Base-by-base conservation (phyloP, 805 yeast genomes). In the Candida insectalens region DNA sequence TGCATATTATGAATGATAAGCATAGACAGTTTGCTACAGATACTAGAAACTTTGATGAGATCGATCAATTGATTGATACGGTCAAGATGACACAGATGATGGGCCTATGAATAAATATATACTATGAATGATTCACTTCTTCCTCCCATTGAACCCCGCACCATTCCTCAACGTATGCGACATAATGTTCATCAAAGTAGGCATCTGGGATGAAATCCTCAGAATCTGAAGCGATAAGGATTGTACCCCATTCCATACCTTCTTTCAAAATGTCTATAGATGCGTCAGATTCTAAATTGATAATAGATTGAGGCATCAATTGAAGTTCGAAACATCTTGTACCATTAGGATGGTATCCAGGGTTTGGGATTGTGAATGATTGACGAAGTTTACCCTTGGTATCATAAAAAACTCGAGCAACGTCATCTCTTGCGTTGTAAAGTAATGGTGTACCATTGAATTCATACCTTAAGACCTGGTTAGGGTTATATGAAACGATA, bases 161-260 rank as follows among this genome's bases (percentile, higher is more conserved):
- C 51, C 51, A 47, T 37, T 47, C 51, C 32, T 47, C 51, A 4
- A 47, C 29, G 19, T 47, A 47, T 4, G 38, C 40, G 18, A 43
- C 47, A 8, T 45, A 46, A 20, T 46, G 36, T 4, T 34, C 35
- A 30, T 46, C 51, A 8, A 36, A 28, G 33, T 34, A 38, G 16
- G 40, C 32, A 0, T 26, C 27, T 5, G 48, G 47, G 1, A 36
- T 33, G 29, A 32, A 34, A 29, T 46, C 51, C 7, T 40, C 40
- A 2, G 32, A 14, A 29, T 46, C 51, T 3, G 96, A 83, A 27
- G 77, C 83, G 2, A 89, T 82, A 18, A 84, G 60, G 20, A 92
- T 82, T 0, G 97, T 83, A 2, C 96, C 97, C 98, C 98, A 92
- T 41, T 89, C 94, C 94, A 89, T 89, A 9, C 97, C 96, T 23